These are phyloP conservation scores for Ambrosiella beaveri DNA, from an alignment of 2,329 filamentous ascomycete genomes.

Conservation along the genomic window DNA sequence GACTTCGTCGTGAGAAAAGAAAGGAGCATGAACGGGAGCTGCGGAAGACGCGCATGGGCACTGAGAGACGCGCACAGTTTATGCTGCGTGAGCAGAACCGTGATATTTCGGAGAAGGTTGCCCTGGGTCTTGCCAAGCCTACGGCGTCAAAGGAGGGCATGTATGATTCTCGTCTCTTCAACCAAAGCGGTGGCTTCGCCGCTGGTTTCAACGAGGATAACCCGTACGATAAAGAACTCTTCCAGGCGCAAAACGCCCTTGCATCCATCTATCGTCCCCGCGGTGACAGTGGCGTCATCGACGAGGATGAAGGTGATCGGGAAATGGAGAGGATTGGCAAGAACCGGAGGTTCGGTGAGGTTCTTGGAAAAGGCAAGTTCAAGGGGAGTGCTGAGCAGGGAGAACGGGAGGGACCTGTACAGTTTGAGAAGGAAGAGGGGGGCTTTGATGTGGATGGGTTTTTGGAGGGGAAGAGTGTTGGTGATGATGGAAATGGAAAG, in stretches of 20 bases:
- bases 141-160: slow-evolving; percentile 83
- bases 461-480: slow-evolving; percentile 58
- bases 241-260: slow-evolving; percentile 87
- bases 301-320: slow-evolving; percentile 60
- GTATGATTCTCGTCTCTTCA: slow-evolving; percentile 94
- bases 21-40: slow-evolving; percentile 78
- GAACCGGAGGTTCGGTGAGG: slow-evolving; percentile 66
- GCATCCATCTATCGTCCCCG: slow-evolving; percentile 82
- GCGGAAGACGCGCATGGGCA: slow-evolving; percentile 87
- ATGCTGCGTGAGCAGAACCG: slow-evolving; percentile 91
- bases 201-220: slow-evolving; percentile 95
- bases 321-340: slow-evolving; percentile 83
- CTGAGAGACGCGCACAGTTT: slow-evolving; percentile 77
- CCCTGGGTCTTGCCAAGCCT: slow-evolving; percentile 83
- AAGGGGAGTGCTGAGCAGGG: slow-evolving; percentile 73
- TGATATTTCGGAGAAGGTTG: slow-evolving; percentile 94
- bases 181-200: slow-evolving; percentile 80
- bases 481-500: slow-evolving; percentile 44
- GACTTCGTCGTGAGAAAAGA: slow-evolving; percentile 57
- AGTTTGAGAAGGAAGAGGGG: slow-evolving; percentile 86
- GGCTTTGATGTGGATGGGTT: slow-evolving; percentile 93
- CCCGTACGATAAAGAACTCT: slow-evolving; percentile 89
- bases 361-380: slow-evolving; percentile 77
- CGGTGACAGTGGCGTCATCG: slow-evolving; percentile 40
- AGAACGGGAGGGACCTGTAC: slow-evolving; percentile 75